Base-by-base conservation (phyloP, 2,329 filamentous ascomycete genomes). In the Phoma sp. region DNA sequence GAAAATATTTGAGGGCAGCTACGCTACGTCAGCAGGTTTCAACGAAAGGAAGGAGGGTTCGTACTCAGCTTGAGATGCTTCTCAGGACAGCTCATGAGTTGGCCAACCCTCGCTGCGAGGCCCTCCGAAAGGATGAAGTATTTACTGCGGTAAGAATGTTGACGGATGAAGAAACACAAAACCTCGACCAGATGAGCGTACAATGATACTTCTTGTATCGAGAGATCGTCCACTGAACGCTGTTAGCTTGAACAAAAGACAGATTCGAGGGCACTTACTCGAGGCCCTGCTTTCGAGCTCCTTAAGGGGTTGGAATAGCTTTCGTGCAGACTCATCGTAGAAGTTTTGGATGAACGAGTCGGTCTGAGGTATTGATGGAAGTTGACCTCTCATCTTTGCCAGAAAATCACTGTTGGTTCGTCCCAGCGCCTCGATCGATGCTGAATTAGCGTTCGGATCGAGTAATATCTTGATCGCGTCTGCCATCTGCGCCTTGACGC, bases 401-500 rank as follows among this genome's bases (percentile, higher is more conserved):
- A 86, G 78, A 62, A 88, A 86, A 53, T 95, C 91, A 60, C 84
- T 84, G 56, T 88, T 89, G 29, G 82, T 82, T 61, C 84, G 80
- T 60, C 77, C 80, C 56, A 86, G 80, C 34, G 80, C 79, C 58
- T 90, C 88, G 61, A 87, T 81, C 30, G 84, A 84, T 51, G 81
- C 75, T 43, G 82, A 81, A 42, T 82, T 82, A 48, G 85, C 74
- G 75, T 87, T 77, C 71, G 92, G 81, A 62, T 98, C 95, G 29
- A 99, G 83, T 10, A 99, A 81, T 18, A 98, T 90, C 76, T 96
- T 97, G 72, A 99, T 88, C 7, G 93, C 92, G 77, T 99, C 95
- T 3, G 93, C 92, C 68, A 98, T 89, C 74, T 98, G 95, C 23
- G 92, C 92, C 76, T 96, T 97, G 59, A 98, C 92, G 0, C 95